These are phyloP conservation scores for Poa annua DNA, from an alignment of 176 grass and related monocot genomes.

Conservation along the genomic window DNA sequence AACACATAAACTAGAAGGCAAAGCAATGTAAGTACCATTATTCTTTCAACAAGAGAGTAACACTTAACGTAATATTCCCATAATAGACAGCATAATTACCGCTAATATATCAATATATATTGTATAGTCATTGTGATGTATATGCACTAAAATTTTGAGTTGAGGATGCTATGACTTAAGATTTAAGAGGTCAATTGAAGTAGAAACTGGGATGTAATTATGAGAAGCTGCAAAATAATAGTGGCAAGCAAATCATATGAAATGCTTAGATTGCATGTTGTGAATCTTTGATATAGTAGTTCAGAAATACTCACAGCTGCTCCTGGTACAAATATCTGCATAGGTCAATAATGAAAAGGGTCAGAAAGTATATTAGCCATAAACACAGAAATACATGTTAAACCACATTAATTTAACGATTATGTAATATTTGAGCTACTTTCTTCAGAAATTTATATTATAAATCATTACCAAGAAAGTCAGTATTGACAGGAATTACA, in stretches of 20 bases:
- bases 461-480: not conserved
- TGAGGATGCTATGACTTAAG: not conserved
- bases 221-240: not conserved
- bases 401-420: not conserved
- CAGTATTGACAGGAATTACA: conserved; percentile 22
- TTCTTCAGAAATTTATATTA: not conserved
- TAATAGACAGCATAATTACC: not conserved
- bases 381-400: conserved; percentile 15
- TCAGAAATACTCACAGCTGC: conserved; percentile 59
- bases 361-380: conserved; percentile 31
- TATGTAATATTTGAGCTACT: conserved; percentile 11
- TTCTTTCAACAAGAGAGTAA: not conserved
- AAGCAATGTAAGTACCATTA: not conserved
- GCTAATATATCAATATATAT: not conserved
- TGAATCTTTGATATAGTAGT: conserved; percentile 26
- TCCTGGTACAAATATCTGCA: conserved; percentile 64
- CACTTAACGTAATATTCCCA: conserved; percentile 15
- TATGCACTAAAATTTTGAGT: conserved; percentile 7
- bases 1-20: conserved; percentile 16
- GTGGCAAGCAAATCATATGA: conserved; percentile 8
- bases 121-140: not conserved
- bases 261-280: conserved; percentile 18
- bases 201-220: not conserved
- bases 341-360: conserved; percentile 35
- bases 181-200: conserved; percentile 4